Conservation (phyloP, 306 rosid genomes). For the Psophocarpus tetragonolobus region DNA sequence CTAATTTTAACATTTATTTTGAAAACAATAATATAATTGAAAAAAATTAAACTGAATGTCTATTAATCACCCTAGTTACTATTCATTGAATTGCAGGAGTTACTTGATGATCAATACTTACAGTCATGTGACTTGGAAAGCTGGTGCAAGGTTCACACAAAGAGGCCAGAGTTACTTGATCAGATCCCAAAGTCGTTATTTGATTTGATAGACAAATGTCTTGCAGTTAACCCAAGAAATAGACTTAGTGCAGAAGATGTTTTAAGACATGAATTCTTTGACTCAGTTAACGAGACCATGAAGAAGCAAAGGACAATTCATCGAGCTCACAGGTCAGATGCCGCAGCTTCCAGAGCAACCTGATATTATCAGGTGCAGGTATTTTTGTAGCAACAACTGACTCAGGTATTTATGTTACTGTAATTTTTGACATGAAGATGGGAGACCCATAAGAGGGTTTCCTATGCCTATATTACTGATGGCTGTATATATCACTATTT, state of each 20-base stretch:
- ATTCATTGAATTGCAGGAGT: slow-evolving; percentile 50
- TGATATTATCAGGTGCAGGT: slow-evolving; percentile 3
- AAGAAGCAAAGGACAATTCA: slow-evolving; percentile 48
- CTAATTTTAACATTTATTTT: too few relatives aligned
- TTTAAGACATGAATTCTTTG: slow-evolving; percentile 63
- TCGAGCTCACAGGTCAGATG: slow-evolving; percentile 24
- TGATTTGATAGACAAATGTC: slow-evolving; percentile 67
- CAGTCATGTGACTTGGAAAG: slow-evolving; percentile 47
- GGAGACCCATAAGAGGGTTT: neutral
- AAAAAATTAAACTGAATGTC: neutral
- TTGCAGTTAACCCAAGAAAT: slow-evolving; percentile 64
- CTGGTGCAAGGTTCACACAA: slow-evolving; percentile 61
- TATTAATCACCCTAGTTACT: neutral
- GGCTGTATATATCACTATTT: slow-evolving; percentile 19
- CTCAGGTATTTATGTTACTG: neutral
- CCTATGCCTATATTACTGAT: neutral
- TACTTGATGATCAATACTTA: slow-evolving; percentile 46
- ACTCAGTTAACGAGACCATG: slow-evolving; percentile 43
- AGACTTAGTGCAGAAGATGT: slow-evolving; percentile 67
- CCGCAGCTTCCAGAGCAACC: slow-evolving; percentile 13
- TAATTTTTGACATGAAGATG: neutral
- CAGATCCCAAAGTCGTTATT: slow-evolving; percentile 51
- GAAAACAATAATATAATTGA: neutral
- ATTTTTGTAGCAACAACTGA: slow-evolving; percentile 2
- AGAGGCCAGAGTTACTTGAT: slow-evolving; percentile 56